Conservation (phyloP, 345 rosid genomes). For the Bruguiera gymnorhiza region DNA sequence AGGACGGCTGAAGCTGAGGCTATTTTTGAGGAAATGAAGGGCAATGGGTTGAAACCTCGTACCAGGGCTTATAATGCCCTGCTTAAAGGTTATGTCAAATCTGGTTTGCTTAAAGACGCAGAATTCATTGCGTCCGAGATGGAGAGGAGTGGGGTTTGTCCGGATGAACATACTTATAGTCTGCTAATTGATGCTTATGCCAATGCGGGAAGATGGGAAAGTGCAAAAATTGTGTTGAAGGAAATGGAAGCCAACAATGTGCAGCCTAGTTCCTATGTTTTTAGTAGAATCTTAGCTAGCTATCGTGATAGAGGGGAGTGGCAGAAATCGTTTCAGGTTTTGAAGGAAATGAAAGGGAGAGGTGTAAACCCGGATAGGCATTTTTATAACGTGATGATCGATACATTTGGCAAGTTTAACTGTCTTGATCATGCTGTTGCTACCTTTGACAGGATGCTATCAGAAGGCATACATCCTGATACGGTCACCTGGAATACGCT, state of each 20-base stretch:
- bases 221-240: slow-evolving; percentile 84
- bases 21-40: slow-evolving; percentile 86
- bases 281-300: slow-evolving; percentile 72
- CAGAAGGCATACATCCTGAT: slow-evolving; percentile 77
- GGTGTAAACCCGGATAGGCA: slow-evolving; percentile 84
- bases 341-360: slow-evolving; percentile 78
- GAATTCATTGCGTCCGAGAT: slow-evolving; percentile 80
- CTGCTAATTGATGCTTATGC: slow-evolving; percentile 82
- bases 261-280: slow-evolving; percentile 73
- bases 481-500: slow-evolving; percentile 92
- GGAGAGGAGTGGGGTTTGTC: slow-evolving; percentile 80
- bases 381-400: slow-evolving; percentile 91
- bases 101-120: slow-evolving; percentile 67
- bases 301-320: slow-evolving; percentile 90
- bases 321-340: slow-evolving; percentile 89
- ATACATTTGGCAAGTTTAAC: slow-evolving; percentile 86
- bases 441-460: slow-evolving; percentile 73
- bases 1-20: slow-evolving; percentile 86
- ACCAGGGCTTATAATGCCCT: slow-evolving; percentile 83
- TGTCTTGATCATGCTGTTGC: slow-evolving; percentile 90
- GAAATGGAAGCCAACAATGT: slow-evolving; percentile 82
- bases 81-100: slow-evolving; percentile 78
- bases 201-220: slow-evolving; percentile 93
- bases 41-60: slow-evolving; percentile 65
- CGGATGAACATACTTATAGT: slow-evolving; percentile 85